These are phyloP conservation scores for Pyronema omphalodes DNA, from an alignment of 495 filamentous ascomycete species.

Conservation along the genomic window DNA sequence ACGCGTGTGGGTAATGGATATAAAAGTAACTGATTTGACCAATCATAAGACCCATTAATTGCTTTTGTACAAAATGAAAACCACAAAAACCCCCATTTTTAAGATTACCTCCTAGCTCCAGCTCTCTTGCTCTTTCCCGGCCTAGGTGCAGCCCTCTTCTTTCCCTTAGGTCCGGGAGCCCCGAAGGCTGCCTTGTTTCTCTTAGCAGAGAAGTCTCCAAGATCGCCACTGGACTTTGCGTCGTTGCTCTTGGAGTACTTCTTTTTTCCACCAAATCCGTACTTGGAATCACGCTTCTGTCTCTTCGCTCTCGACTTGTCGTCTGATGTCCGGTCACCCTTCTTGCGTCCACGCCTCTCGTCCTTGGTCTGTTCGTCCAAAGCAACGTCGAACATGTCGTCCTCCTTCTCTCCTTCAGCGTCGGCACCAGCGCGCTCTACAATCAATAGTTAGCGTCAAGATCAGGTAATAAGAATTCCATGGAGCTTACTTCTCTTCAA, in stretches of 20 bases:
- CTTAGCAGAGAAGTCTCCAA: slow-evolving; percentile 57
- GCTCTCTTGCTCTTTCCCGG: slow-evolving; percentile 49
- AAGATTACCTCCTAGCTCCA: slow-evolving; percentile 4
- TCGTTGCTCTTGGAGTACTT: slow-evolving; percentile 71
- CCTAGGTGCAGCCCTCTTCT: slow-evolving; percentile 25
- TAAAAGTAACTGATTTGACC: background rate
- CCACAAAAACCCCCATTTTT: background rate
- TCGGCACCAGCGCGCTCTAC: slow-evolving; percentile 59
- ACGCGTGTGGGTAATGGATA: background rate
- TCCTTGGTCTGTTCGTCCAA: slow-evolving; percentile 57
- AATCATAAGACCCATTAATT: background rate
- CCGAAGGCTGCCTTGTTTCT: slow-evolving; percentile 56
- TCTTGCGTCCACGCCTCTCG: slow-evolving; percentile 24
- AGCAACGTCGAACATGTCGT: slow-evolving; percentile 84
- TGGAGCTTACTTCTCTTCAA: slow-evolving; percentile 71
- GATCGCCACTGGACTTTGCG: slow-evolving; percentile 55
- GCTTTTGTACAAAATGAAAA: slow-evolving; percentile 5
- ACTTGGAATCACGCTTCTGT: slow-evolving; percentile 82
- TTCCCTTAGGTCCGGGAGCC: slow-evolving; percentile 23
- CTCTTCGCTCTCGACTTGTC: slow-evolving; percentile 46
- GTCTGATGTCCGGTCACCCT: slow-evolving; percentile 22
- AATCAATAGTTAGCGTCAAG: slow-evolving; percentile 18
- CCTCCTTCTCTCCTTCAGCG: slow-evolving; percentile 39
- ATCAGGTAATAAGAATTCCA: background rate
- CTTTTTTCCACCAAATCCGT: slow-evolving; percentile 91